These are phyloP conservation scores for Citrus glauca DNA, from an alignment of 345 rosid species.

Conservation along the genomic window DNA sequence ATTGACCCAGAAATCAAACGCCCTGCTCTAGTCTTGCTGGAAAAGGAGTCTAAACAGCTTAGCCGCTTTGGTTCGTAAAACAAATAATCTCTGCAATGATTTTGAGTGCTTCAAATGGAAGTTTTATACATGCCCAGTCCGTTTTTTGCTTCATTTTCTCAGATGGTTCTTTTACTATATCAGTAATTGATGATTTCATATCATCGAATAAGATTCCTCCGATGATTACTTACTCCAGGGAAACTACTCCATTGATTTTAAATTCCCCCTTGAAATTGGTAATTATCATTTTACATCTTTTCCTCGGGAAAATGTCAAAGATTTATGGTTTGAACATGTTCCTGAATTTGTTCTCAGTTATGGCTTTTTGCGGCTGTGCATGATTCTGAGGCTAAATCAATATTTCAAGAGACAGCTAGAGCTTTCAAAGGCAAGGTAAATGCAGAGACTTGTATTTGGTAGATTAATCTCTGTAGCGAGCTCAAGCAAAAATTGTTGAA, in stretches of 20 bases:
- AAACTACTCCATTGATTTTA: background rate
- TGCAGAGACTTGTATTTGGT: no score
- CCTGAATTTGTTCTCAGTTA: background rate
- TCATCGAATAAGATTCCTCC: background rate
- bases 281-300: background rate
- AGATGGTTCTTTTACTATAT: background rate
- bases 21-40: background rate
- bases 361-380: background rate
- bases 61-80: background rate
- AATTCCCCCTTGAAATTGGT: background rate
- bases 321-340: background rate
- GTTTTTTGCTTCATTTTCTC: background rate
- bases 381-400: background rate
- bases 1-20: background rate
- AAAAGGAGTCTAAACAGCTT: background rate
- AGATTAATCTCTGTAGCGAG: no score
- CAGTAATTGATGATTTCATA: background rate
- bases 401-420: slow-evolving; percentile 1
- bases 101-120: background rate
- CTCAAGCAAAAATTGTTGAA: no score
- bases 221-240: background rate
- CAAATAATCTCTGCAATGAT: background rate
- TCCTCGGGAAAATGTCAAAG: background rate
- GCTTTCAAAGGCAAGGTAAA: slow-evolving; percentile 10
- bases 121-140: background rate